Conservation (phyloP, 495 filamentous ascomycete species). For the Neurospora africana region DNA sequence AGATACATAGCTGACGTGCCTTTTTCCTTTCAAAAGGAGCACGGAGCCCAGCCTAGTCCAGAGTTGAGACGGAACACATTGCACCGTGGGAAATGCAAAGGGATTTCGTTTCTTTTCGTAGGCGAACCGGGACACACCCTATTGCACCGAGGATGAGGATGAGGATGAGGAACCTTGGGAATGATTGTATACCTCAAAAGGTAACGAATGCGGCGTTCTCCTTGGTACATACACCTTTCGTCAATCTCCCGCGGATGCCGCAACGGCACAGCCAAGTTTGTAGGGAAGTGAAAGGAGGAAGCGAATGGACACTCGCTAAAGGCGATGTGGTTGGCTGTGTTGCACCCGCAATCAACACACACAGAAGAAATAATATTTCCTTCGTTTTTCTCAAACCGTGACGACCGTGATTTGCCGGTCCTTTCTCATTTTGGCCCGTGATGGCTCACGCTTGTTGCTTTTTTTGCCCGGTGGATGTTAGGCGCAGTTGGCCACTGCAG, state of each 20-base stretch:
- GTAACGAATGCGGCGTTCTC: background rate
- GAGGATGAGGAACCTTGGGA: background rate
- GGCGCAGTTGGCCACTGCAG: background rate
- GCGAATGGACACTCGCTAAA: background rate
- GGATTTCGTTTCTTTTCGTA: background rate
- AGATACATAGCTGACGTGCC: background rate
- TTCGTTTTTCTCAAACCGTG: background rate
- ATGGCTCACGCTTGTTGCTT: background rate
- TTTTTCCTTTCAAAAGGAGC: background rate
- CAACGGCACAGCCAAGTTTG: background rate
- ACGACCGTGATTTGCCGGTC: background rate
- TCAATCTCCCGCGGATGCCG: background rate
- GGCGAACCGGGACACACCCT: background rate
- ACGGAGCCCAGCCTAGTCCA: background rate
- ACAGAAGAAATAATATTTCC: background rate
- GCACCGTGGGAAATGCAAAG: background rate
- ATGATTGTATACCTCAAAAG: background rate
- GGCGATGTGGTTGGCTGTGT: background rate
- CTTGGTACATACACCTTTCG: background rate
- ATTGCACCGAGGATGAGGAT: background rate
- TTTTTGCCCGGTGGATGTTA: background rate
- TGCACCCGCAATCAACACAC: background rate
- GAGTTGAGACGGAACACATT: background rate
- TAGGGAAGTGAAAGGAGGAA: background rate
- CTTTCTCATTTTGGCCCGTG: background rate